phyloP scores from a whole-genome alignment of 2,329 filamentous ascomycete genomes.

The Cladosporium velox region DNA sequence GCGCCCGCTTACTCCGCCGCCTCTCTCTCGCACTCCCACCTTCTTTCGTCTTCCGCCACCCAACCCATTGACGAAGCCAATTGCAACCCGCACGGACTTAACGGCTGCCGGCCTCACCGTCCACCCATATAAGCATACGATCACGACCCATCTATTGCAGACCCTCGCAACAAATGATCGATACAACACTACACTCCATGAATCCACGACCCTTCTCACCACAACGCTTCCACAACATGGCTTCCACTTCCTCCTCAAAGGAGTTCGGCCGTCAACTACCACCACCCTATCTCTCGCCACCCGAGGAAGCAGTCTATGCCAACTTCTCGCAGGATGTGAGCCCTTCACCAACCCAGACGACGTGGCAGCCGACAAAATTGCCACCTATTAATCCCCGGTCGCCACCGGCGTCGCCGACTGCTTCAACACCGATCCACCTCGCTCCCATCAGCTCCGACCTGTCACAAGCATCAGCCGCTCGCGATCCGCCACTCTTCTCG shows the following conservation, averaged over 20 bases:
- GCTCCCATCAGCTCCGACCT: conserved; percentile 17
- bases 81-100: conserved; percentile 17
- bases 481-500: conserved; percentile 26
- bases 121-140: conserved; percentile 16
- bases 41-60: conserved; percentile 16
- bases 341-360: conserved; percentile 1
- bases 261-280: conserved; percentile 5
- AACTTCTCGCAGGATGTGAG: conserved; percentile 23
- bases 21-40: conserved; percentile 10
- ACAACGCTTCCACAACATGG: conserved; percentile 10
- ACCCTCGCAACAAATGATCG: conserved; percentile 6
- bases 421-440: conserved; percentile 21
- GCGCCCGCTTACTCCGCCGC: conserved; percentile 1
- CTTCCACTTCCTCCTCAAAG: neutral
- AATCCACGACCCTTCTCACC: conserved; percentile 10
- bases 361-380: conserved; percentile 19
- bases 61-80: conserved; percentile 2
- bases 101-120: conserved; percentile 7
- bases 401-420: conserved; percentile 26
- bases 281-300: conserved; percentile 23
- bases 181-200: conserved; percentile 14
- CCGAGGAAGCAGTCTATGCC: conserved; percentile 22
- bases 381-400: conserved; percentile 25
- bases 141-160: neutral
- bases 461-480: conserved; percentile 17